Evolutionary conservation across 805 yeast species (phyloP), one percentile per base, ranked within the genome.

Genomic region (Starmerella khaoyaiensis): DNA sequence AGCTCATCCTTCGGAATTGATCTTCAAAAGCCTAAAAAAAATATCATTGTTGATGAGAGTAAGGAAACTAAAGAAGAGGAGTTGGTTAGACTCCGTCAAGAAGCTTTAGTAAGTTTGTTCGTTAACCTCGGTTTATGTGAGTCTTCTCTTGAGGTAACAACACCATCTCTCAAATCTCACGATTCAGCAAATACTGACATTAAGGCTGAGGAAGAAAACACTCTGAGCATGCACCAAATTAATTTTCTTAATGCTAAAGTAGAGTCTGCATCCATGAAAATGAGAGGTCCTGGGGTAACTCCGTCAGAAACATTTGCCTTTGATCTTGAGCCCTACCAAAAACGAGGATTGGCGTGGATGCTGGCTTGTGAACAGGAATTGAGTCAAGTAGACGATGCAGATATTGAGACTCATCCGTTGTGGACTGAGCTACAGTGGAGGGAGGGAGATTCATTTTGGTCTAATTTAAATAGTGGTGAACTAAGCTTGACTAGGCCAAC

Each of bases 331-430:
- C 69, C 74, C 1, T 87, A 87, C 55, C 97, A 87, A 57, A 75
- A 71, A 43, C 82, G 77, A 49, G 94, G 93, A 0, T 59, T 83
- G 21, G 72, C 86, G 1, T 84, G 95, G 95, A 77, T 84, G 87
- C 58, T 83, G n/a, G 67, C 74, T 22, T 63, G 87, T 39, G 94
- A 84, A 52, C 66, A 70, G 27, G 84, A 77, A 45, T 67, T 58
- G n/a, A 60, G 51, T 16, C 67, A 67, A 39, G 57, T 59, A 33
- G 61, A 68, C 1, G 61, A 64, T 58, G 48, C 45, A 3, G 53
- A 57, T 2, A 42, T 44, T 4, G 42, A 39, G 10, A 68, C 79
- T 61, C 80, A 84, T 51, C 97, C 97, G 0, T 58, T 86, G 20
- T 86, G 96, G 96, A 74, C 72, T 37, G 73, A 72, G 36, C 78